Conservation (phyloP, 2,329 filamentous ascomycete genomes). For the Fusarium brachygibbosum region DNA sequence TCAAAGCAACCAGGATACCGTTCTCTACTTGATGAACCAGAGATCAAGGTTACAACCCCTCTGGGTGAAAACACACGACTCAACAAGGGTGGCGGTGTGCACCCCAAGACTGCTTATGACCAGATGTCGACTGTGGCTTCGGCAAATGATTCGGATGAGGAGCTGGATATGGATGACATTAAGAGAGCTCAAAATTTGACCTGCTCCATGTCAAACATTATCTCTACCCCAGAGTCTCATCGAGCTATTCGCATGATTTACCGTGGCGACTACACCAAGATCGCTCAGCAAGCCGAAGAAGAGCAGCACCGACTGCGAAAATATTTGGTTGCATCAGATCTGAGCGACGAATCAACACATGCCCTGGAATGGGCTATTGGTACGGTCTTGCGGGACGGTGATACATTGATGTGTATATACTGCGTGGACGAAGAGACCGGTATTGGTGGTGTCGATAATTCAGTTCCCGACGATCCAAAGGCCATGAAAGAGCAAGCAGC, state of each 20-base stretch:
- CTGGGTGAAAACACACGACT: constrained; percentile 71
- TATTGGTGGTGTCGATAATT: constrained; percentile 63
- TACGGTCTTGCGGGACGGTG: constrained; percentile 92
- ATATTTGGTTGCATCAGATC: constrained; percentile 94
- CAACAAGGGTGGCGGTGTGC: constrained; percentile 70
- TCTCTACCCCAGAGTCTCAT: constrained; percentile 80
- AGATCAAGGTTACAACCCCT: constrained; percentile 74
- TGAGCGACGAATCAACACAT: constrained; percentile 94
- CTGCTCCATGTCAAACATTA: constrained; percentile 83
- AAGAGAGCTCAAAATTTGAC: constrained; percentile 87
- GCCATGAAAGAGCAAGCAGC: constrained; percentile 81
- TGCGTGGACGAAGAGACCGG: constrained; percentile 90
- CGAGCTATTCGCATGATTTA: constrained; percentile 91
- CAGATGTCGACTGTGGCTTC: constrained; percentile 67
- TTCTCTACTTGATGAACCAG: constrained; percentile 75
- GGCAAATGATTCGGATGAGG: constrained; percentile 85
- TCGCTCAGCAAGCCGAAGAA: constrained; percentile 82
- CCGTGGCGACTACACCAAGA: constrained; percentile 83
- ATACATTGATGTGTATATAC: constrained; percentile 93
- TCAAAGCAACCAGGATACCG: constrained; percentile 64
- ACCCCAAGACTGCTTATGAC: constrained; percentile 89
- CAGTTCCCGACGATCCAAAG: constrained; percentile 78
- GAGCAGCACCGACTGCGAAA: constrained; percentile 84
- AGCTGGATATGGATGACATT: constrained; percentile 86
- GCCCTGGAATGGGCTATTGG: constrained; percentile 98